These are phyloP conservation scores for Russula vinacea DNA, from an alignment of 768 basidiomycete species.

Conservation along the genomic window DNA sequence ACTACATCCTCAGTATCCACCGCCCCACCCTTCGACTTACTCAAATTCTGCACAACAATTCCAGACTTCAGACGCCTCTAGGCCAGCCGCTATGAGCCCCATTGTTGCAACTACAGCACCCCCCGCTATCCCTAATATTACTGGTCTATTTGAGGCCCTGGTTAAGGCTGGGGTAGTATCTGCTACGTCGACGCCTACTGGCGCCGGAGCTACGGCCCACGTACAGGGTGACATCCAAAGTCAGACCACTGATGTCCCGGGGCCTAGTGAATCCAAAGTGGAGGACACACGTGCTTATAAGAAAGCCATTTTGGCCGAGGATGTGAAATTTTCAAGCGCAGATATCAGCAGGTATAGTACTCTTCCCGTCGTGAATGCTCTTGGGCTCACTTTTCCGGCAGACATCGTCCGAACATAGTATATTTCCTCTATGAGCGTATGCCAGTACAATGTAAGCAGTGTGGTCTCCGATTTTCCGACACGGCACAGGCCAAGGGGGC, in stretches of 20 bases:
- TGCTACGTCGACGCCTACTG: slow-evolving; percentile 49
- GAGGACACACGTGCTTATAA: slow-evolving; percentile 59
- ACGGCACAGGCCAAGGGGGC: slow-evolving; percentile 64
- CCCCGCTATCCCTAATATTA: slow-evolving; percentile 39
- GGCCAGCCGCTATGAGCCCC: slow-evolving; percentile 31
- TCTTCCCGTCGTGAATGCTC: neutral
- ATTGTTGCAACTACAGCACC: slow-evolving; percentile 30
- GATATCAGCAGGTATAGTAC: slow-evolving; percentile 63
- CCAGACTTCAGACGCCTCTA: slow-evolving; percentile 10
- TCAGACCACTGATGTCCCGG: slow-evolving; percentile 38
- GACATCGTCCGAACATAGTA: slow-evolving; percentile 57
- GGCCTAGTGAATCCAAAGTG: slow-evolving; percentile 41
- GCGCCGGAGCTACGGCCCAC: slow-evolving; percentile 43
- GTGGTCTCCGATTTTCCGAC: slow-evolving; percentile 83
- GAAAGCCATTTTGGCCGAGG: slow-evolving; percentile 54
- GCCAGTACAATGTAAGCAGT: slow-evolving; percentile 87
- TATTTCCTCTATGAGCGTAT: slow-evolving; percentile 73
- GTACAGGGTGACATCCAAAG: slow-evolving; percentile 5
- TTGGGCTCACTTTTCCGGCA: slow-evolving; percentile 32
- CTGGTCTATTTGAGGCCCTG: slow-evolving; percentile 62
- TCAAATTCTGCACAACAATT: slow-evolving; percentile 19
- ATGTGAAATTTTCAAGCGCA: slow-evolving; percentile 59
- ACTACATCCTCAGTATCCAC: slow-evolving; percentile 26
- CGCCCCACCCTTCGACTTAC: slow-evolving; percentile 8
- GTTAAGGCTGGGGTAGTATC: slow-evolving; percentile 78